These are phyloP conservation scores for Hypoxylon sp. DNA, from an alignment of 2,329 filamentous ascomycete species.

Conservation along the genomic window DNA sequence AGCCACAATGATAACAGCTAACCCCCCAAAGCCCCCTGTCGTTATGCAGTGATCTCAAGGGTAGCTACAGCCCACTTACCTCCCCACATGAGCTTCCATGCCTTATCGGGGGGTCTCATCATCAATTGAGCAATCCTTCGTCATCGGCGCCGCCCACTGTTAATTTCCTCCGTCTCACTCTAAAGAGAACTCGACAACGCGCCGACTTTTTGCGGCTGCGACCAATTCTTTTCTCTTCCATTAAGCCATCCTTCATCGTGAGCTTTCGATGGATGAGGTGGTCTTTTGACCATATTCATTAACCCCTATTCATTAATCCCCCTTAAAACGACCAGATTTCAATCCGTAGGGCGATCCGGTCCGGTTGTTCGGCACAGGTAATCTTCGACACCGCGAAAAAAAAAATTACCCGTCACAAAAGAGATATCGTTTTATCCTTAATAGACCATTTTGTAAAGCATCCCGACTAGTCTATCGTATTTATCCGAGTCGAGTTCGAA, in stretches of 20 bases:
- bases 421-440: not conserved
- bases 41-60: conserved; percentile 16
- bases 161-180: conserved; percentile 9
- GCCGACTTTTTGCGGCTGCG: conserved; percentile 13
- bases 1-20: not conserved
- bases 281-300: conserved; percentile 30
- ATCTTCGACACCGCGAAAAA: conserved; percentile 13
- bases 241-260: conserved; percentile 1
- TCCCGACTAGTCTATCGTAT: not conserved
- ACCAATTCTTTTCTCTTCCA: conserved; percentile 10
- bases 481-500: conserved; percentile 6
- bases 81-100: conserved; percentile 36
- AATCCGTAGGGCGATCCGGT: conserved; percentile 9
- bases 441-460: conserved; percentile 11
- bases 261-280: conserved; percentile 29
- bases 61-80: conserved; percentile 34
- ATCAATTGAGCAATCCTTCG: conserved; percentile 36
- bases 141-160: conserved; percentile 27
- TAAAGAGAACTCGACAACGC: conserved; percentile 15
- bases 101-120: conserved; percentile 25
- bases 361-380: conserved; percentile 16
- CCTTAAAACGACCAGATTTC: conserved; percentile 10
- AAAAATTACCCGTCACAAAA: conserved; percentile 26
- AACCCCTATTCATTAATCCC: conserved; percentile 7
- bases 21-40: not conserved